These are phyloP conservation scores for Rosa hybrid DNA, from an alignment of 331 rosid species.

Conservation along the genomic window DNA sequence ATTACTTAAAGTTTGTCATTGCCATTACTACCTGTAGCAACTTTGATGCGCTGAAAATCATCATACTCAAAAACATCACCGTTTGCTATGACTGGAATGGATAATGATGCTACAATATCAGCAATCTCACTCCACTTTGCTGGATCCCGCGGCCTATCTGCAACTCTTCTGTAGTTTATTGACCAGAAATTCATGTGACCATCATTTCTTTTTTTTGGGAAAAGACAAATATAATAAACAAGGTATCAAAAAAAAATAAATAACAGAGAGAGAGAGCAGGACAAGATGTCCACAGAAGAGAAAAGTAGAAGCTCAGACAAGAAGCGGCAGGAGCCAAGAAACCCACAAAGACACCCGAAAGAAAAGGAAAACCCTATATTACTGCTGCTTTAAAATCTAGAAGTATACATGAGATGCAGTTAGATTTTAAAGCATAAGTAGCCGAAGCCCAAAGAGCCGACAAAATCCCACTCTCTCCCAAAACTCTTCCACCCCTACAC, in stretches of 20 bases:
- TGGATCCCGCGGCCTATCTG: conserved; percentile 94
- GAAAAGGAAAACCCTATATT: too few relatives aligned
- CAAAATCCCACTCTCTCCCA: not conserved
- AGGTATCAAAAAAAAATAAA: not conserved
- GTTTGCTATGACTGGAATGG: conserved; percentile 89
- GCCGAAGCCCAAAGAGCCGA: not conserved
- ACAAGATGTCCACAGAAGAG: not conserved
- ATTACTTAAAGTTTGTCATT: conserved; percentile 9
- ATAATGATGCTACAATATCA: conserved; percentile 77
- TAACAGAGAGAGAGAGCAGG: not conserved
- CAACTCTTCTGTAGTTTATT: conserved; percentile 59
- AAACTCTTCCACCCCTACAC: not conserved
- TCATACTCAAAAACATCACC: conserved; percentile 78
- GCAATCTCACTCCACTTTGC: conserved; percentile 94
- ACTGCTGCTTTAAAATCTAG: not conserved
- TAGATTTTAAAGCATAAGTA: not conserved
- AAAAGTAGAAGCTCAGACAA: not conserved
- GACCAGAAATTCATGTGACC: conserved; percentile 28
- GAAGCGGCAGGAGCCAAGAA: not conserved
- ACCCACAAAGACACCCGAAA: not conserved
- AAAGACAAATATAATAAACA: not conserved
- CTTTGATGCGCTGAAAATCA: conserved; percentile 64
- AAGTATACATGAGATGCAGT: too few relatives aligned
- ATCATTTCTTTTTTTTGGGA: not conserved
- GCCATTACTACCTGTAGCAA: conserved; percentile 63